Conservation (phyloP, 2,329 filamentous ascomycete species). For the Ceratocystis variospora region DNA sequence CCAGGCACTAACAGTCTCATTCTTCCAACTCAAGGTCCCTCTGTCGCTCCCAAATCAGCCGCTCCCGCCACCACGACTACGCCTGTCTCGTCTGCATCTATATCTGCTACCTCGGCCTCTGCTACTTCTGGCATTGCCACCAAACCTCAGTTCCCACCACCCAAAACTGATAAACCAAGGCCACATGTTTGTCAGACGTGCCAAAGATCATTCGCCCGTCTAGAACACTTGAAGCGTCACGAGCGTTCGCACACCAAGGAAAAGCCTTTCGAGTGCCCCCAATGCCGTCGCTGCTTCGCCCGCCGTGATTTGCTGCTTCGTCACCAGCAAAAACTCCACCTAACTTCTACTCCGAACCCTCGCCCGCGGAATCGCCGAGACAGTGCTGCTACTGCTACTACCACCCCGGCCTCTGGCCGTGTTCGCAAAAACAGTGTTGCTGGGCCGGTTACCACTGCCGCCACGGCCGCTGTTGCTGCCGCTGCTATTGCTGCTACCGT, state of each 20-base stretch:
- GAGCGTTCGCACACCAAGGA: constrained; percentile 98
- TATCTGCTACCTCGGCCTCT: constrained; percentile 40
- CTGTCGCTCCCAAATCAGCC: neutral
- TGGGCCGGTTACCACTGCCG: constrained; percentile 33
- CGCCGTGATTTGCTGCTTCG: constrained; percentile 79
- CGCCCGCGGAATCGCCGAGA: constrained; percentile 79
- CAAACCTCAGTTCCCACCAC: constrained; percentile 48
- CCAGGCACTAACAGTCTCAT: neutral
- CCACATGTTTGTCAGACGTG: constrained; percentile 91
- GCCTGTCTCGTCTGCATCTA: neutral
- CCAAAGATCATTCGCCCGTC: constrained; percentile 76
- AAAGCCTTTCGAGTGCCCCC: constrained; percentile 94
- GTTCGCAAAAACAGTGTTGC: constrained; percentile 89
- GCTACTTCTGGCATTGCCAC: constrained; percentile 27
- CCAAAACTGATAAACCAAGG: constrained; percentile 93
- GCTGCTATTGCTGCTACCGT: constrained; percentile 37
- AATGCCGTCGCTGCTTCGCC: constrained; percentile 90
- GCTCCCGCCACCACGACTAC: neutral
- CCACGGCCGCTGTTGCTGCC: constrained; percentile 33
- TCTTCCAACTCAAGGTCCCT: neutral
- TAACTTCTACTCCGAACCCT: constrained; percentile 76
- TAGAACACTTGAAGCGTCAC: constrained; percentile 94
- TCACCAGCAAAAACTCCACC: constrained; percentile 97
- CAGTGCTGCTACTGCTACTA: constrained; percentile 62
- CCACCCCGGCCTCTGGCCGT: constrained; percentile 44